A percentile compares a stretch with the other conserved stretches of the same genome.
These are phyloP conservation scores for Conticribra guillardii DNA, from an alignment of 108 stramenopile species.

Conservation along the genomic window DNA sequence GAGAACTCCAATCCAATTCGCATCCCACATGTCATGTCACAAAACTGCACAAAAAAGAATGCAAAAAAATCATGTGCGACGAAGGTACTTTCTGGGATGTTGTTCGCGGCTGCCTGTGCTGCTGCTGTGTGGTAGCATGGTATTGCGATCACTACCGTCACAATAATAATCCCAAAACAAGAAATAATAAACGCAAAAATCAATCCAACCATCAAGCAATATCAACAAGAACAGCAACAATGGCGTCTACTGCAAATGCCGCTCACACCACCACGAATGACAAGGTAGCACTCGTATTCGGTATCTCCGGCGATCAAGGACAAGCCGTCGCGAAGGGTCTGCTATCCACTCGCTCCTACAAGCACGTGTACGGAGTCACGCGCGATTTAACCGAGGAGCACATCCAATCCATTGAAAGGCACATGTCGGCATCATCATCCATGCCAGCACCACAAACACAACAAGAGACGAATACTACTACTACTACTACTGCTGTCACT, in stretches of 20 bases:
- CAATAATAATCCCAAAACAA: background rate
- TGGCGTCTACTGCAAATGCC: background rate
- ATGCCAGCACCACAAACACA: constrained; percentile 22
- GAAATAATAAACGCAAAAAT: background rate
- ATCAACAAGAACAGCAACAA: constrained; percentile 3
- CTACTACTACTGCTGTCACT: background rate
- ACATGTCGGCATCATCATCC: constrained; percentile 28
- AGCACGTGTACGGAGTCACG: constrained; percentile 59
- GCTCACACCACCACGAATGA: background rate
- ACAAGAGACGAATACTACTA: constrained; percentile 23
- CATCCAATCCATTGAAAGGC: constrained; percentile 19
- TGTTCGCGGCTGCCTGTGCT: too few relatives aligned
- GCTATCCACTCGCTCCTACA: constrained; percentile 38
- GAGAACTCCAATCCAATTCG: too few relatives aligned
- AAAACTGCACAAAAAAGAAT: too few relatives aligned
- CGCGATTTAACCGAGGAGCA: constrained; percentile 15
- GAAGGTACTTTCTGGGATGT: too few relatives aligned
- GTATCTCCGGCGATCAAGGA: constrained; percentile 63
- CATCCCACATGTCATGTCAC: too few relatives aligned
- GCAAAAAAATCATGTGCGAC: too few relatives aligned
- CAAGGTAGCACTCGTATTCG: constrained; percentile 57
- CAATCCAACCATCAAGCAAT: background rate
- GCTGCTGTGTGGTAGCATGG: too few relatives aligned
- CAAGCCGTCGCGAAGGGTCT: constrained; percentile 56
- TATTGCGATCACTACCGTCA: too few relatives aligned